These are phyloP conservation scores for Pythium insidiosum DNA, from an alignment of 352 stramenopile genomes.

Conservation along the genomic window DNA sequence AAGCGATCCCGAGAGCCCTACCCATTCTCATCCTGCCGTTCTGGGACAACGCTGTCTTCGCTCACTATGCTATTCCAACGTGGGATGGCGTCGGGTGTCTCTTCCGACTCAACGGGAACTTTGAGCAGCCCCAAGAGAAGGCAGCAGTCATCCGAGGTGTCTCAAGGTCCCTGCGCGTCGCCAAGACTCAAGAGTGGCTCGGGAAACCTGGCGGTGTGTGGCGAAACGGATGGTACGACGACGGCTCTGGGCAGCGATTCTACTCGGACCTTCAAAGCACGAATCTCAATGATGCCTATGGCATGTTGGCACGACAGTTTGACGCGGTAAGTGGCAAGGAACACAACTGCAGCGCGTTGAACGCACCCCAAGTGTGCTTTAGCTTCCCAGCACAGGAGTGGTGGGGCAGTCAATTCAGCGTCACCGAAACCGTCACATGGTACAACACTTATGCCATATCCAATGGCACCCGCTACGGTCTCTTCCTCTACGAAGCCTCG, in stretches of 20 bases:
- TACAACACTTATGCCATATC: constrained; percentile 7
- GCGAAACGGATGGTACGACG: constrained; percentile 27
- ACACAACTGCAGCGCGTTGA: not conserved
- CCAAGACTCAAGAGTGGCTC: constrained; percentile 16
- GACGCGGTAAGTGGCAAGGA: constrained; percentile 4
- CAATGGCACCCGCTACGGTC: constrained; percentile 17
- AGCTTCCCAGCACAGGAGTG: not conserved
- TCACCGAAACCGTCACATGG: not conserved
- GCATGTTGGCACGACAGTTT: constrained; percentile 10
- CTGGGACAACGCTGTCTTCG: constrained; percentile 18
- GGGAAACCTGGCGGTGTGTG: constrained; percentile 13
- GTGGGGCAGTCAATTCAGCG: constrained; percentile 10
- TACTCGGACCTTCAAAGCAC: constrained; percentile 15
- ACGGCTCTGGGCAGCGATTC: constrained; percentile 7
- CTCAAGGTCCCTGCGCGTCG: constrained; percentile 5
- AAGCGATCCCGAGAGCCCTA: constrained; percentile 10
- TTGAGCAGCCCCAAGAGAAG: not conserved
- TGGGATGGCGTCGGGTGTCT: constrained; percentile 20
- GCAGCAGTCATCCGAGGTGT: not conserved
- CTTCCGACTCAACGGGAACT: constrained; percentile 16
- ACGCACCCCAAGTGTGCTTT: constrained; percentile 1
- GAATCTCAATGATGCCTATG: not conserved
- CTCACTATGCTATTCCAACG: constrained; percentile 12
- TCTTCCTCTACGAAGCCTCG: constrained; percentile 18
- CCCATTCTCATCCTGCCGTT: constrained; percentile 27